Base-by-base conservation (phyloP, 768 basidiomycete genomes). In the Sarcomyxa edulis region DNA sequence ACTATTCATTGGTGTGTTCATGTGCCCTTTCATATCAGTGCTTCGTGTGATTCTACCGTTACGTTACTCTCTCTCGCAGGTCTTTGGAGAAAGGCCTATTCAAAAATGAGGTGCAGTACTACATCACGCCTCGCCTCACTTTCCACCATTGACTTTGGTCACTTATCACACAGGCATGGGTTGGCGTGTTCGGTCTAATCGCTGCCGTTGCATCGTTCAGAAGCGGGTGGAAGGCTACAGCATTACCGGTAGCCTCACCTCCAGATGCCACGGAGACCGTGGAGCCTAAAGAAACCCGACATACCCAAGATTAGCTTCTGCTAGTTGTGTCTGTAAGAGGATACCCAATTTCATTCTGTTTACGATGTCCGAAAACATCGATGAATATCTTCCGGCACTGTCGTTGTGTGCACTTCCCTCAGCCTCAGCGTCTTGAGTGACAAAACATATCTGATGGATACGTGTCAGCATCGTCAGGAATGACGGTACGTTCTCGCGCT, bases 1-100 rank as follows among this genome's bases (percentile, higher is more conserved):
- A 86, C 90, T 2, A 58, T 90, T 40, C 92, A 95, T 55, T 92
- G 89, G 91, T 88, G 47, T 38, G 74, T n/a, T 30, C 15, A n/a
- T 7, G 7, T 37, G 7, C 9, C 22, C 19, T 34, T 1, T 12
- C 21, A 14, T 21, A 7, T 25, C 11, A 37, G 18, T 21, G 3
- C 29, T 3, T 27, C 3, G 11, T 34, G 15, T 14, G 18, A 10
- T 19, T 18, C 35, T 7, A 20, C 22, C 37, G 26, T 32, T 10
- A 40, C n/a, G 35, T 22, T 4, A n/a, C 21, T 20, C 25, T 16
- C 21, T 22, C 16, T 2, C 37, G 18, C 34, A 88, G 85, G 82
- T 88, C 86, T 7, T 47, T 80, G 35, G 68, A 81, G 48, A 65
- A 68, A 20, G 84, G 82, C n/a, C 51, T 86, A 4, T 79, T 86